Evolutionary conservation across 352 stramenopile genomes (phyloP).

Genomic region (Thraustotheca clavata): DNA sequence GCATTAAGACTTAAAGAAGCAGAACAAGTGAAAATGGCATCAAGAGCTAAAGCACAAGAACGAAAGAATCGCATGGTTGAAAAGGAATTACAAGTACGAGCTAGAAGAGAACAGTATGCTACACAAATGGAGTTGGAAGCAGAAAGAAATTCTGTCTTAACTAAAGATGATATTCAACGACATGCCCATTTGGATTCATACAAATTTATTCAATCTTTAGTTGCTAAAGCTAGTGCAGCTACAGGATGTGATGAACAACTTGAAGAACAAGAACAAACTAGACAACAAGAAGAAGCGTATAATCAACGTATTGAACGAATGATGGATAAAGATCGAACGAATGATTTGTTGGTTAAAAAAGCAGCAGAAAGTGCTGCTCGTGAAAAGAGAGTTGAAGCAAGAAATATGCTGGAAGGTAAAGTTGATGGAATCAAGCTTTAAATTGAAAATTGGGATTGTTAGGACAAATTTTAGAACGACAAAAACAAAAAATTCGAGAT

Average conservation of each 20-base stretch:
- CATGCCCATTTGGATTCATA: slow-evolving; percentile 56
- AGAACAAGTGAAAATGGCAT: slow-evolving; percentile 32
- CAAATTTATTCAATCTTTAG: slow-evolving; percentile 58
- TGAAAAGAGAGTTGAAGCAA: slow-evolving; percentile 46
- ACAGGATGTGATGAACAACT: slow-evolving; percentile 47
- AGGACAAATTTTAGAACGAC: slow-evolving; percentile 51
- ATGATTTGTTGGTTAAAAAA: slow-evolving; percentile 46
- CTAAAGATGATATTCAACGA: slow-evolving; percentile 45
- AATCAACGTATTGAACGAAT: slow-evolving; percentile 60
- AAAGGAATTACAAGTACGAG: slow-evolving; percentile 60
- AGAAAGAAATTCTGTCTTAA: slow-evolving; percentile 52
- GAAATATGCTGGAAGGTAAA: slow-evolving; percentile 43
- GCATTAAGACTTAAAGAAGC: slow-evolving; percentile 25
- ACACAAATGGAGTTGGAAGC: slow-evolving; percentile 66
- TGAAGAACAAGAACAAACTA: slow-evolving; percentile 34
- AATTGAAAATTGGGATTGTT: neutral
- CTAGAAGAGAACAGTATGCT: slow-evolving; percentile 51
- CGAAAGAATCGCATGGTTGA: slow-evolving; percentile 70
- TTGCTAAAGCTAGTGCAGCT: slow-evolving; percentile 49
- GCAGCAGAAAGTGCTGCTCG: slow-evolving; percentile 32
- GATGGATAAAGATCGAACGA: slow-evolving; percentile 53
- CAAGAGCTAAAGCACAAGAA: slow-evolving; percentile 50
- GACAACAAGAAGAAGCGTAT: slow-evolving; percentile 43
- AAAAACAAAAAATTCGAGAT: slow-evolving; percentile 61
- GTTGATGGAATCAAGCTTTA: neutral